Evolutionary conservation across 495 filamentous ascomycete genomes (phyloP).

Genomic region (Stereocaulon alpinum): DNA sequence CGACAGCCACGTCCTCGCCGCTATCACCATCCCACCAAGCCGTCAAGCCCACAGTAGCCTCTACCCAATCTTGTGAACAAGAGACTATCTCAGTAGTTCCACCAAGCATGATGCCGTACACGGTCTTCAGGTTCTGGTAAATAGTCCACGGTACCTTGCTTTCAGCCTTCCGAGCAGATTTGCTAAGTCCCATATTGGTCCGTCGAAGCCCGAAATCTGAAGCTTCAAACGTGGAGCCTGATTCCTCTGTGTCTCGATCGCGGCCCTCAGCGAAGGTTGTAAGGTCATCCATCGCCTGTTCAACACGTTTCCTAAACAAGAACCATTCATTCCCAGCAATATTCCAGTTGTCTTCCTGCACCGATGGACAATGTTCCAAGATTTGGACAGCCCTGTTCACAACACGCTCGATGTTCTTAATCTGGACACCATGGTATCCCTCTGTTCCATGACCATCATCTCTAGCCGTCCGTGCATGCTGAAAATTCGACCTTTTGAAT

Average conservation of each 20-base stretch:
- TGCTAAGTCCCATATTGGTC: constrained; percentile 37
- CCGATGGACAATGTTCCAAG: constrained; percentile 60
- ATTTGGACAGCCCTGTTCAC: constrained; percentile 52
- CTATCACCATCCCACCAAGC: constrained; percentile 83
- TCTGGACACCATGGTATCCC: constrained; percentile 58
- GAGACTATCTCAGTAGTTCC: constrained; percentile 56
- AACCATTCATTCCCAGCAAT: constrained; percentile 65
- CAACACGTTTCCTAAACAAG: constrained; percentile 60
- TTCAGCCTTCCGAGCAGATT: constrained; percentile 62
- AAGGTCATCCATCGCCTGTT: constrained; percentile 54
- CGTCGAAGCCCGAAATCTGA: constrained; percentile 44
- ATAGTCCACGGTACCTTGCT: constrained; percentile 79
- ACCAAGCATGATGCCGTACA: constrained; percentile 71
- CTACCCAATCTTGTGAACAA: constrained; percentile 71
- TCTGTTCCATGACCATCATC: constrained; percentile 47
- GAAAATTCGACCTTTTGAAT: constrained; percentile 64
- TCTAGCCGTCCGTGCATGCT: constrained; percentile 49
- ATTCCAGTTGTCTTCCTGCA: constrained; percentile 59
- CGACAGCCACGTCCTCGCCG: constrained; percentile 33
- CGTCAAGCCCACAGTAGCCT: constrained; percentile 68
- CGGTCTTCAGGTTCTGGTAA: constrained; percentile 61
- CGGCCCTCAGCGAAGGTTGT: constrained; percentile 65
- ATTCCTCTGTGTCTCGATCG: constrained; percentile 34
- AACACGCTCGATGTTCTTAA: constrained; percentile 61
- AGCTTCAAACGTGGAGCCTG: constrained; percentile 34